Percentiles rank a stretch among this genome's conserved stretches.
These are phyloP conservation scores for Candida arabinofermentans DNA, from an alignment of 805 yeast species.

Conservation along the genomic window DNA sequence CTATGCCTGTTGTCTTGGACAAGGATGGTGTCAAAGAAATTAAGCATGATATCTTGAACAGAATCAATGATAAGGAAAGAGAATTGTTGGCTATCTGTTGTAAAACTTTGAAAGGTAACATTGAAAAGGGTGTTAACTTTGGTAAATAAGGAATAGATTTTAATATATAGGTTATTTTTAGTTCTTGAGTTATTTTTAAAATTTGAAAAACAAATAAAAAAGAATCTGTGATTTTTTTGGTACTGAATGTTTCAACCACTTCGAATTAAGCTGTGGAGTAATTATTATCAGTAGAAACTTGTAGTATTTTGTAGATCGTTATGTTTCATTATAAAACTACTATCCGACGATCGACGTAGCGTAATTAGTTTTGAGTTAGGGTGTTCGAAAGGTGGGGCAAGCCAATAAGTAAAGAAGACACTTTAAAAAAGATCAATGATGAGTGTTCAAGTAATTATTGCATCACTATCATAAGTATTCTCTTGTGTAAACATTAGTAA, in stretches of 20 bases:
- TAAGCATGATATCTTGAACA: conserved; percentile 47
- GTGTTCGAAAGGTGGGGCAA: too few relatives aligned
- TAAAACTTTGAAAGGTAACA: conserved; percentile 50
- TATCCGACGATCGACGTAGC: too few relatives aligned
- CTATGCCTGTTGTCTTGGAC: conserved; percentile 59
- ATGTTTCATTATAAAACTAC: too few relatives aligned
- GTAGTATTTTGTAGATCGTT: too few relatives aligned
- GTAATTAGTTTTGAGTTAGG: too few relatives aligned
- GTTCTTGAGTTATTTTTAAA: conserved; percentile 1
- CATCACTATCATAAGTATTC: too few relatives aligned
- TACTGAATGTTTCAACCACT: background rate
- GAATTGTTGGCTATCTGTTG: conserved; percentile 51
- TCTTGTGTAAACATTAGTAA: too few relatives aligned
- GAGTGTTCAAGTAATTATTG: too few relatives aligned
- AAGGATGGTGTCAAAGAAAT: conserved; percentile 53
- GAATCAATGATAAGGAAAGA: conserved; percentile 48
- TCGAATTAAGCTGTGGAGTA: too few relatives aligned
- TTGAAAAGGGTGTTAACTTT: conserved; percentile 49
- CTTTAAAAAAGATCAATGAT: too few relatives aligned
- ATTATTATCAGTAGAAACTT: too few relatives aligned
- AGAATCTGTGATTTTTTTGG: background rate
- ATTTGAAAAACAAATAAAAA: background rate
- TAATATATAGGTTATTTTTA: background rate
- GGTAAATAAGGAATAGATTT: conserved; percentile 1
- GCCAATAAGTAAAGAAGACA: too few relatives aligned